Evolutionary conservation across 768 basidiomycete genomes (phyloP).

Genomic region (Leccinellum albellum): DNA sequence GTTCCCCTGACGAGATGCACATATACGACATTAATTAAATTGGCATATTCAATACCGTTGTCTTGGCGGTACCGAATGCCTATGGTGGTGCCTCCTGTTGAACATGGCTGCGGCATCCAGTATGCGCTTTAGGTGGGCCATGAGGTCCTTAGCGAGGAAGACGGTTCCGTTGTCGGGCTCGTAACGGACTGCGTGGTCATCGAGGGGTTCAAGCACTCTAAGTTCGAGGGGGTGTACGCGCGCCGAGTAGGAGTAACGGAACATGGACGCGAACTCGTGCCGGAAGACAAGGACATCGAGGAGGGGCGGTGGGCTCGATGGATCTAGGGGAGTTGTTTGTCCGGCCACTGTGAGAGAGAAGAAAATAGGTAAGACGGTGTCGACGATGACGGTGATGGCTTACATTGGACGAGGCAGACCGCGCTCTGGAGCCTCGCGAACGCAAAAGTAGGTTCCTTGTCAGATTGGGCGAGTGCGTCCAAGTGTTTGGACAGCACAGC

Average conservation of each 20-base stretch:
- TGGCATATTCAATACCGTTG: constrained; percentile 6
- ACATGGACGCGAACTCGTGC: constrained; percentile 64
- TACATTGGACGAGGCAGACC: constrained; percentile 31
- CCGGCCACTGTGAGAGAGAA: constrained; percentile 9
- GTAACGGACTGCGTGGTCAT: constrained; percentile 45
- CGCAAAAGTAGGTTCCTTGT: constrained; percentile 33
- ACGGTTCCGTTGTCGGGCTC: constrained; percentile 59
- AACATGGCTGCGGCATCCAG: constrained; percentile 24
- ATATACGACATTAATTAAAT: neutral
- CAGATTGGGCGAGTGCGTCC: neutral
- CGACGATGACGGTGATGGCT: neutral
- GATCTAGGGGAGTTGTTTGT: constrained; percentile 12
- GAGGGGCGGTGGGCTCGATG: constrained; percentile 12
- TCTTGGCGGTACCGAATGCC: constrained; percentile 4
- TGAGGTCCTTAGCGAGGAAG: constrained; percentile 49
- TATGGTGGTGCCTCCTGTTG: constrained; percentile 4
- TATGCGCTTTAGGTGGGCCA: constrained; percentile 27
- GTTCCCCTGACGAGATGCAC: neutral
- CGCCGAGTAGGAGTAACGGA: constrained; percentile 51
- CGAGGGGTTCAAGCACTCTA: constrained; percentile 48
- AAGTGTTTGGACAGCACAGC: constrained; percentile 12
- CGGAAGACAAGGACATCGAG: constrained; percentile 28
- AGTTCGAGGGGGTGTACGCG: constrained; percentile 37
- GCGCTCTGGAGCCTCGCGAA: constrained; percentile 27
- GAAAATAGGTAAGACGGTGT: neutral